Percentiles rank a stretch among this genome's conserved stretches.
Conservation (phyloP, 2,329 filamentous ascomycete genomes). For the Sporothrix schenckii region DNA sequence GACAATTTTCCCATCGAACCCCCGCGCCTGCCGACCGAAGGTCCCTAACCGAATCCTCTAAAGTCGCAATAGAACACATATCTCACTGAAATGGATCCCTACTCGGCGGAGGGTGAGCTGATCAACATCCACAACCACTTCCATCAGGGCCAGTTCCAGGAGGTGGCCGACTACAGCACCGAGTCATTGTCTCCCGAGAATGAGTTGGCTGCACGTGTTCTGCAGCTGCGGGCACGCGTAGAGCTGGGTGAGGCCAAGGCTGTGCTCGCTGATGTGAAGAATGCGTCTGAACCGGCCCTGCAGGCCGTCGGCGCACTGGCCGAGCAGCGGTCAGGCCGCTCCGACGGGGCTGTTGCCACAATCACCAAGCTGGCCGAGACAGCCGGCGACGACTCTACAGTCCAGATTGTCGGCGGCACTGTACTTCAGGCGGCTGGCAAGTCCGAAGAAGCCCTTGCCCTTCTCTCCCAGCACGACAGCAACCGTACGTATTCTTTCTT, state of each 20-base stretch:
- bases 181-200: conserved; percentile 79
- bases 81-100: conserved; percentile 62
- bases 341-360: conserved; percentile 62
- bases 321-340: conserved; percentile 62
- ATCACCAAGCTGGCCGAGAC: conserved; percentile 69
- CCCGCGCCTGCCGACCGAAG: not conserved
- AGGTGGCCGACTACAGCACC: conserved; percentile 83
- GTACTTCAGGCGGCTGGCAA: conserved; percentile 78
- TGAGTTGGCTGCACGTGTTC: conserved; percentile 71
- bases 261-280: conserved; percentile 70
- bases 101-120: conserved; percentile 70
- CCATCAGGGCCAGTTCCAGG: conserved; percentile 80
- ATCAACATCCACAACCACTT: conserved; percentile 73
- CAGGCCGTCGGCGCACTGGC: conserved; percentile 77
- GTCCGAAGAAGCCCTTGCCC: conserved; percentile 79
- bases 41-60: not conserved
- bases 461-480: conserved; percentile 82
- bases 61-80: not conserved
- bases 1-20: not conserved
- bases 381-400: conserved; percentile 71
- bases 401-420: conserved; percentile 81
- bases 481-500: conserved; percentile 62
- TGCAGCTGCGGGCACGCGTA: conserved; percentile 80
- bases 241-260: conserved; percentile 77
- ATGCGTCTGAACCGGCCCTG: conserved; percentile 68